Evolutionary conservation across 2,329 filamentous ascomycete genomes (phyloP), one percentile per base, ranked within the genome.

Genomic region (Colletotrichum navitas): DNA sequence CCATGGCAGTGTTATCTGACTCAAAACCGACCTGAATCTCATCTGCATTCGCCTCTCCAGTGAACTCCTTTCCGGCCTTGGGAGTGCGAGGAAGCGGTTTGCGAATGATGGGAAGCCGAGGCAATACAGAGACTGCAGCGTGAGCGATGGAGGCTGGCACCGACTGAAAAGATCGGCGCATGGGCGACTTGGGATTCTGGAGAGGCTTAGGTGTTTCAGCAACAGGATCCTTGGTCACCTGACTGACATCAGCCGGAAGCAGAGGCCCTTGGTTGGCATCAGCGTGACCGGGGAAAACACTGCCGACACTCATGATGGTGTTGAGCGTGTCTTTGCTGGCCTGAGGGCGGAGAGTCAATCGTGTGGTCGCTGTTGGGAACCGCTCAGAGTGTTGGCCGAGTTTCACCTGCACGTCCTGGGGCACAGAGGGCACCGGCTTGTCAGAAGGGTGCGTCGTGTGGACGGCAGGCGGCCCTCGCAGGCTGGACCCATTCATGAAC

Each of bases 271-370:
- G 58, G 10, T 34, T 16, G 55, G 41, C 63, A 11, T 72, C 62
- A 1, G 26, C 8, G n/a, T 71, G 66, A 14, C 51, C 51, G 2
- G 47, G 29, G 54, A 86, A 84, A 24, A 83, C 77, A 60, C 85
- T 87, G 7, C 83, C 85, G 11, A 87, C 85, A 70, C 86, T 87
- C 63, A 87, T 75, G 24, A 87, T 86, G 1, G 85, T 87, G 63
- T 84, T 84, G 34, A 87, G 76, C 0, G 84, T 86, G 34, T 86
- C 85, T 73, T 83, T 82, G 75, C 83, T 86, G n/a, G 80, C 75
- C 41, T 84, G 81, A 0, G 79, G 77, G 55, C 80, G 82, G 56
- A 85, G 74, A 7, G 78, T 76, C 14, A 83, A 74, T 51, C 80
- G 80, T 73, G 81, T 83, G 1, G 80, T 78, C 18, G 79, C 76